Evolutionary conservation across 1,284 basidiomycete genomes (phyloP), one percentile per base, ranked within the genome.

Genomic region (Bondarzewia mesenterica): DNA sequence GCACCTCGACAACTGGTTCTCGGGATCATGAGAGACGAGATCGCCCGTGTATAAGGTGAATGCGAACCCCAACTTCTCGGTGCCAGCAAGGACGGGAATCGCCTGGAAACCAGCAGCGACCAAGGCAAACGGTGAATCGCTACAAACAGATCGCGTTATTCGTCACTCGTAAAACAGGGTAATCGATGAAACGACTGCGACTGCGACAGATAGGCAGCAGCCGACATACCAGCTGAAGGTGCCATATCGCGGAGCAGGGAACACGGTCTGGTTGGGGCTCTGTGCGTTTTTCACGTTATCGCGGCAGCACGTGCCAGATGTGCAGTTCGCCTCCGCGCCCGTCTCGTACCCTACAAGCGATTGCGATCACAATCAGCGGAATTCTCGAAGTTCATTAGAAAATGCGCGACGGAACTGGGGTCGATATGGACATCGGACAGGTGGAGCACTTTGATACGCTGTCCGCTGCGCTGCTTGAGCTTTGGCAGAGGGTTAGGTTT

Each of bases 371-470:
- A n/a, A n/a, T n/a, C n/a, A n/a, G n/a, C n/a, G n/a, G n/a, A 29
- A 52, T 27, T 16, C 20, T 36, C 6, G 16, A 27, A n/a, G 18
- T 15, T 1, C 37, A 7, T 29, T 43, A n/a, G 41, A 42, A 32
- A 10, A 7, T 14, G 25, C 21, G 23, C 10, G 46, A 50, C 15
- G 20, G 14, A 57, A 81, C 76, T 72, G 42, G 88, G 80, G 59
- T 91, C 89, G 46, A 91, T 66, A 63, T 91, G 89, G 51, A 88
- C 70, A 58, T 91, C 88, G 0, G 85, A 88, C 14, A 89, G 55
- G 58, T 91, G 89, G 42, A 90, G 64, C 2, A 90, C 80, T 57
- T 85, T 87, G 37, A 90, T 65, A 42, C 78, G 71, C 57, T 82
- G 67, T 8, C 83, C 84, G 41, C 78, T 84, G 12, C 74, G 71